Percentiles rank a stretch among this genome's conserved stretches.
These are phyloP conservation scores for Camellia oleifera DNA, from an alignment of 179 eudicot genomes.

Conservation along the genomic window DNA sequence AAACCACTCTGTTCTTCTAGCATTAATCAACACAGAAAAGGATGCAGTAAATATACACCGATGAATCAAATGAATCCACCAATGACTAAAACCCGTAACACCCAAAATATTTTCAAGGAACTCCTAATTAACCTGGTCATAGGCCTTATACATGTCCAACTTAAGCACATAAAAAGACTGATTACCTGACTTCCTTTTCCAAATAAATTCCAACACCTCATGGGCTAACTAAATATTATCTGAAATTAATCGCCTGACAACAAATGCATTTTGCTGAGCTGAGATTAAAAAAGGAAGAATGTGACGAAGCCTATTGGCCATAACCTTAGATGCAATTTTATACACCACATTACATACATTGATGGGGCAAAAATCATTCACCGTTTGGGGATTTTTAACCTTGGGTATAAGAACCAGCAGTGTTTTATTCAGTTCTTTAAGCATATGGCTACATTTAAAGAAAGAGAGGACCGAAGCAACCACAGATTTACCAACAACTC, in stretches of 20 bases:
- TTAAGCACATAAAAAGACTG: not conserved
- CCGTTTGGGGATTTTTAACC: not conserved
- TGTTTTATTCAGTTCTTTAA: not conserved
- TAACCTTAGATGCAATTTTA: not conserved
- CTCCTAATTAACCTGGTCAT: not conserved
- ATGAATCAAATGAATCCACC: too few relatives aligned
- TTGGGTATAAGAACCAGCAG: too few relatives aligned
- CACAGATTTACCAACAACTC: not conserved
- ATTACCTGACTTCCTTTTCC: not conserved
- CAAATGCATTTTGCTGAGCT: not conserved
- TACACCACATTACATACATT: not conserved
- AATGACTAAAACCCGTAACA: not conserved
- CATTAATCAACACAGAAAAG: not conserved
- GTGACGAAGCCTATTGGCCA: not conserved
- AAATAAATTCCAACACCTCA: too few relatives aligned
- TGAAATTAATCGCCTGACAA: not conserved
- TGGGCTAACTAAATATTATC: too few relatives aligned
- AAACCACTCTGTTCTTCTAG: too few relatives aligned
- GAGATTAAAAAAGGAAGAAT: not conserved
- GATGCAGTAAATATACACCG: not conserved
- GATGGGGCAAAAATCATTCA: not conserved
- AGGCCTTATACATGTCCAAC: not conserved
- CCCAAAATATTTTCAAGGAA: not conserved
- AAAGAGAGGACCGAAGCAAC: not conserved
- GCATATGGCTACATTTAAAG: not conserved